phyloP scores from a whole-genome alignment of 768 basidiomycete species.

The Tylopilus cervinicoccineus region DNA sequence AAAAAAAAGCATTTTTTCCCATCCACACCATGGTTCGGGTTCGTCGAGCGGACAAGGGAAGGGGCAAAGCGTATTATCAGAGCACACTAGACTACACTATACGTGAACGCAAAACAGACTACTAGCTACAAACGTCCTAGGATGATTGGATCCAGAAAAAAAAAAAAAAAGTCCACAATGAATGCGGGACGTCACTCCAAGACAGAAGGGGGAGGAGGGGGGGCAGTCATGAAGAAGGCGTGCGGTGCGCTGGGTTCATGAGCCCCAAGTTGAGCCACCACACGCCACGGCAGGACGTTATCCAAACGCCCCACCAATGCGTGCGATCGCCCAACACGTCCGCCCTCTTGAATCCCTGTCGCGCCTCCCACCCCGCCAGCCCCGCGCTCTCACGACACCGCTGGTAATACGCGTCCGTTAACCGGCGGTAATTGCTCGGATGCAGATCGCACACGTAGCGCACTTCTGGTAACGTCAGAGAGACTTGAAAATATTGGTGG shows the following conservation, averaged over 20 bases:
- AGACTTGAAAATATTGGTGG: constrained; percentile 44
- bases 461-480: constrained; percentile 34
- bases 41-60: neutral
- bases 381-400: constrained; percentile 39
- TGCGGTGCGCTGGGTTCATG: constrained; percentile 20
- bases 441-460: constrained; percentile 16
- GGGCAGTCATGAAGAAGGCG: neutral
- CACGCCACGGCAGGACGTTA: constrained; percentile 29
- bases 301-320: constrained; percentile 42
- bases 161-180: neutral
- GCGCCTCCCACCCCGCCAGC: constrained; percentile 37
- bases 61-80: neutral
- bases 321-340: constrained; percentile 48
- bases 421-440: constrained; percentile 15
- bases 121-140: constrained; percentile 15
- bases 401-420: constrained; percentile 27
- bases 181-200: neutral
- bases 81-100: constrained; percentile 2
- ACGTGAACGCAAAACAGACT: neutral
- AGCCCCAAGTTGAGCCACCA: constrained; percentile 49
- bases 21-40: neutral
- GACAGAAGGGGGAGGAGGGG: neutral
- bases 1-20: neutral
- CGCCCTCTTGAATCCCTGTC: constrained; percentile 42
- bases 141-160: neutral